Conservation (phyloP, 331 rosid species). For the Ulmus americana region DNA sequence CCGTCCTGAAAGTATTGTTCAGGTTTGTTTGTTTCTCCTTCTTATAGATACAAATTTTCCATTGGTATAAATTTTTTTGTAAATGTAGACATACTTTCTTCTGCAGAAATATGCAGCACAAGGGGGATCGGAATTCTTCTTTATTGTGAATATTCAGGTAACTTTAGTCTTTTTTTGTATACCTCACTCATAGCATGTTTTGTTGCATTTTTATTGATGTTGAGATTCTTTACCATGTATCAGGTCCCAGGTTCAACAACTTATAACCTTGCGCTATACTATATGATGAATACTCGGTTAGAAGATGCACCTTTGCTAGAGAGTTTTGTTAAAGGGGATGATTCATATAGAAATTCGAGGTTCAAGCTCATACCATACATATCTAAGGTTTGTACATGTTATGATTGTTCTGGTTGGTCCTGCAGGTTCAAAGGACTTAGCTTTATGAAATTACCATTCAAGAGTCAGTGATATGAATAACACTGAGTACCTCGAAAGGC, state of each 20-base stretch:
- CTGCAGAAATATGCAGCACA: constrained; percentile 32
- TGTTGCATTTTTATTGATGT: not conserved
- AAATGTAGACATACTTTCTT: constrained; percentile 19
- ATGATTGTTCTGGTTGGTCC: not conserved
- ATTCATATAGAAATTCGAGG: constrained; percentile 37
- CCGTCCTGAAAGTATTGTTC: constrained; percentile 40
- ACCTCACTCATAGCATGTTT: not conserved
- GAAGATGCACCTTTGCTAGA: constrained; percentile 35
- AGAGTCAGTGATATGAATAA: not conserved
- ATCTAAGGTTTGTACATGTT: constrained; percentile 28
- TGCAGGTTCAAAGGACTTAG: not conserved
- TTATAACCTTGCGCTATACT: constrained; percentile 33
- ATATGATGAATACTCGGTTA: constrained; percentile 32
- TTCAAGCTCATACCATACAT: constrained; percentile 41
- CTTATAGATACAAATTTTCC: not conserved
- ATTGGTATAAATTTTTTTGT: constrained; percentile 9
- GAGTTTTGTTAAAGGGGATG: constrained; percentile 39
- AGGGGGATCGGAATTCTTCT: constrained; percentile 31
- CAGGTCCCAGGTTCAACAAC: constrained; percentile 43
- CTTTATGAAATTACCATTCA: not conserved
- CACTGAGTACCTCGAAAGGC: too few species aligned
- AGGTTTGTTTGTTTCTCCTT: constrained; percentile 18
- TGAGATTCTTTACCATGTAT: not conserved
- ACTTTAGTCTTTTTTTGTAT: not conserved
- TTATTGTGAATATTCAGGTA: constrained; percentile 38